Percentiles rank a stretch among this genome's conserved stretches.
Evolutionary conservation across 2,329 filamentous ascomycete species (phyloP).

Genomic region (Exutisphaerella laricina): DNA sequence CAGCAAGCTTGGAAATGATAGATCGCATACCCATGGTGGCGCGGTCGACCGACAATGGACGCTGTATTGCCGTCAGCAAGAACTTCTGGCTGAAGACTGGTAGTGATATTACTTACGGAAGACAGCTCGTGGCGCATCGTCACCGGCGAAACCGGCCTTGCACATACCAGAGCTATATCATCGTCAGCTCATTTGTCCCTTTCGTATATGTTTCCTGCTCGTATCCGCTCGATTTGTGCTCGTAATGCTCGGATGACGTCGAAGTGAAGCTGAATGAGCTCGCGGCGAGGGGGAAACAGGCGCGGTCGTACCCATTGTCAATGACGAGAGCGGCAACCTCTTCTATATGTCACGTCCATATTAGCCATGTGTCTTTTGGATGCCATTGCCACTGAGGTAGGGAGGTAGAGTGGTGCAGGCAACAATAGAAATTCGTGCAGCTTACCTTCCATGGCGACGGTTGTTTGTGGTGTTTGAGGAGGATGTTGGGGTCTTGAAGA

Average conservation of each 20-base stretch:
- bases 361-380: slow-evolving; percentile 19
- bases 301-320: slow-evolving; percentile 96
- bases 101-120: slow-evolving; percentile 77
- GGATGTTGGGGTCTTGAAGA: slow-evolving; percentile 9
- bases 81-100: slow-evolving; percentile 23
- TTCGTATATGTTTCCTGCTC: slow-evolving; percentile 1
- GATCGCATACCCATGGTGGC: slow-evolving; percentile 87
- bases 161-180: slow-evolving; percentile 94
- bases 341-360: slow-evolving; percentile 55
- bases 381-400: slow-evolving; percentile 9
- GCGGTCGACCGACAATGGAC: slow-evolving; percentile 98
- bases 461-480: slow-evolving; percentile 11
- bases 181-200: slow-evolving; percentile 23
- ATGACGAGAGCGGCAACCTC: slow-evolving; percentile 99
- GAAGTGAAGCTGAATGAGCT: slow-evolving; percentile 26
- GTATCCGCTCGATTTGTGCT: slow-evolving; percentile 10
- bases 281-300: slow-evolving; percentile 33
- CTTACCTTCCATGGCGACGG: slow-evolving; percentile 33
- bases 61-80: slow-evolving; percentile 51
- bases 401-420: slow-evolving; percentile 15
- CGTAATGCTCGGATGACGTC: slow-evolving; percentile 30
- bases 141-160: slow-evolving; percentile 99
- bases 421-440: slow-evolving; percentile 16
- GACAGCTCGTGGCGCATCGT: slow-evolving; percentile 99
- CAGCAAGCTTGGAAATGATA: slow-evolving; percentile 43